Evolutionary conservation across 2,329 filamentous ascomycete species (phyloP).

Genomic region (Trichoderma aggressivum): DNA sequence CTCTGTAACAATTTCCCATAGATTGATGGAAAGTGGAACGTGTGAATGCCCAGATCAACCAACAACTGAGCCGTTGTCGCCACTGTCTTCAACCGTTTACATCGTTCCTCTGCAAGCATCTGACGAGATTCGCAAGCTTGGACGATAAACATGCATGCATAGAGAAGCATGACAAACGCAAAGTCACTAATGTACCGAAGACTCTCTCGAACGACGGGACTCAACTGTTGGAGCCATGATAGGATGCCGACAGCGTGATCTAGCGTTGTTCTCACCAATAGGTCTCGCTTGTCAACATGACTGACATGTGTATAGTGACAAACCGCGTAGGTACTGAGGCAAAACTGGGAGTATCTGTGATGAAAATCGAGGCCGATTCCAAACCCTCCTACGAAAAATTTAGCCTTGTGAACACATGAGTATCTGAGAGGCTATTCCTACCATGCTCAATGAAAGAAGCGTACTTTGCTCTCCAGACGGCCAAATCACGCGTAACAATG

Average conservation of each 20-base stretch:
- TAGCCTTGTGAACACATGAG: background rate
- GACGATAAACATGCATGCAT: background rate
- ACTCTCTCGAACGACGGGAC: background rate
- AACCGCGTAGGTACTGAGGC: background rate
- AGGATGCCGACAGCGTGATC: background rate
- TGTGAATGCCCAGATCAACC: background rate
- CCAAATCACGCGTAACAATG: background rate
- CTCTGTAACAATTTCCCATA: background rate
- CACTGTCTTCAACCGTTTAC: background rate
- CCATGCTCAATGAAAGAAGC: background rate
- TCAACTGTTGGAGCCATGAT: background rate
- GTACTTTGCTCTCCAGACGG: background rate
- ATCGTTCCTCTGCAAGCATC: accelerated
- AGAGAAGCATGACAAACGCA: background rate
- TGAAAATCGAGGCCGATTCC: background rate
- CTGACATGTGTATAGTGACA: background rate
- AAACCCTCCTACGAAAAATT: background rate
- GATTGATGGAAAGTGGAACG: background rate
- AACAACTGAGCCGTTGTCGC: background rate
- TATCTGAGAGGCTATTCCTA: background rate
- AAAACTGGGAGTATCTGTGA: background rate
- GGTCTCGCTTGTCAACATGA: background rate
- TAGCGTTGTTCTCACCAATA: background rate
- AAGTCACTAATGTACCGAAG: background rate
- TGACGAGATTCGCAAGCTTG: background rate